These are phyloP conservation scores for Cutaneotrichosporon dermatis DNA, from an alignment of 1,284 basidiomycete genomes.

Conservation along the genomic window DNA sequence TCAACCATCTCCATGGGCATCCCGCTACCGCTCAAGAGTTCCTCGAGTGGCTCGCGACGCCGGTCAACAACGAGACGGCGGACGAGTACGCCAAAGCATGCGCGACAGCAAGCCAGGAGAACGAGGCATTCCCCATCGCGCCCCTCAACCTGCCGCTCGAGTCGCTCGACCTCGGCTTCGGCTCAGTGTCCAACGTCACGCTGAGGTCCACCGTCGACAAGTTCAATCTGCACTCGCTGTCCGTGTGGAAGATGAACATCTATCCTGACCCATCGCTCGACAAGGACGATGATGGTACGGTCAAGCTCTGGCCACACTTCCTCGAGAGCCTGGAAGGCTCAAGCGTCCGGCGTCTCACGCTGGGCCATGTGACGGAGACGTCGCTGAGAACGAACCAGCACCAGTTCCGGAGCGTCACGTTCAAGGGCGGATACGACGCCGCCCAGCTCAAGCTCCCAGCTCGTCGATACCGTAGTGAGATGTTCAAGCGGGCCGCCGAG, in stretches of 20 bases:
- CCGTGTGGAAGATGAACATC: not conserved
- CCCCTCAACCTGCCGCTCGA: constrained; percentile 2
- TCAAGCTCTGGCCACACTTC: not conserved
- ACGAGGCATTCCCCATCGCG: not conserved
- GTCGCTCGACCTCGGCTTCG: not conserved
- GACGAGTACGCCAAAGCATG: not conserved
- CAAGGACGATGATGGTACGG: too few species aligned
- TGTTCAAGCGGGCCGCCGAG: not conserved
- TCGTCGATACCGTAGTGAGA: not conserved
- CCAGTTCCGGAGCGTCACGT: too few species aligned
- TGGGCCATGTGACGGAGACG: not conserved
- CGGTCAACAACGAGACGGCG: not conserved
- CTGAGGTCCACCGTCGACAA: not conserved
- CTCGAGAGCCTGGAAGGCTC: not conserved
- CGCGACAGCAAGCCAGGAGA: not conserved
- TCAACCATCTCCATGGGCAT: constrained; percentile 1
- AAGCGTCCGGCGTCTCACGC: not conserved
- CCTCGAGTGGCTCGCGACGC: constrained; percentile 1
- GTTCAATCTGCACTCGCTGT: not conserved
- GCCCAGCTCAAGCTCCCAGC: not conserved
- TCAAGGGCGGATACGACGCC: not conserved
- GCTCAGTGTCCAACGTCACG: not conserved
- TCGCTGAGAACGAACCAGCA: too few species aligned
- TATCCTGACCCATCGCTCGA: not conserved
- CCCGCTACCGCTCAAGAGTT: not conserved